These are phyloP conservation scores for Persicaria tinctoria DNA, from an alignment of 148 eudicot species.

Conservation along the genomic window DNA sequence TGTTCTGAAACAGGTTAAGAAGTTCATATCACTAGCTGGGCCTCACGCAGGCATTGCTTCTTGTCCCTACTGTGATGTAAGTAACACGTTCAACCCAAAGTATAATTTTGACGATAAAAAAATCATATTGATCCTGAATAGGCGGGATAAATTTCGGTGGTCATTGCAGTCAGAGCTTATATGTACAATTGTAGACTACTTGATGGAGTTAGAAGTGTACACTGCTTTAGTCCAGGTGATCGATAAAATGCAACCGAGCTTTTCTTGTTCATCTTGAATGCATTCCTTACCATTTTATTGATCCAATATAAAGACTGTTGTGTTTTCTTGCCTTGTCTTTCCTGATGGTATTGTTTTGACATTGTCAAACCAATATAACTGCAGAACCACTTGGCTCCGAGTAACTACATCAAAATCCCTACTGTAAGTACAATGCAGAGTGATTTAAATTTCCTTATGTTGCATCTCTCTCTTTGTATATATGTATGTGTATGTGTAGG, in stretches of 20 bases:
- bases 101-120: no score
- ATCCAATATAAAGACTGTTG: no score
- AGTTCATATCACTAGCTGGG: conserved; percentile 57
- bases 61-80: conserved; percentile 57
- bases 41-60: conserved; percentile 70
- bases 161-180: conserved; percentile 6
- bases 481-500: conserved; percentile 15
- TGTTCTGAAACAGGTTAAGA: conserved; percentile 42
- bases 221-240: conserved; percentile 15
- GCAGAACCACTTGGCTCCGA: conserved; percentile 20
- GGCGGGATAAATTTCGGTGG: not conserved
- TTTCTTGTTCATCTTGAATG: not conserved
- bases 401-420: conserved; percentile 17
- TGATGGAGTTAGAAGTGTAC: conserved; percentile 17
- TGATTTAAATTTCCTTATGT: no score
- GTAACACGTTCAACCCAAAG: conserved; percentile 2
- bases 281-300: not conserved
- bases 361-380: not conserved
- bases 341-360: not conserved
- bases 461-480: no score
- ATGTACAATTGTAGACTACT: conserved; percentile 10
- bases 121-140: not conserved
- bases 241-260: not conserved
- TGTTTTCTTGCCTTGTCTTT: no score
- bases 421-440: conserved; percentile 10